Conservation (phyloP, 805 yeast species). For the Zygosaccharomyces kombuchaensis region DNA sequence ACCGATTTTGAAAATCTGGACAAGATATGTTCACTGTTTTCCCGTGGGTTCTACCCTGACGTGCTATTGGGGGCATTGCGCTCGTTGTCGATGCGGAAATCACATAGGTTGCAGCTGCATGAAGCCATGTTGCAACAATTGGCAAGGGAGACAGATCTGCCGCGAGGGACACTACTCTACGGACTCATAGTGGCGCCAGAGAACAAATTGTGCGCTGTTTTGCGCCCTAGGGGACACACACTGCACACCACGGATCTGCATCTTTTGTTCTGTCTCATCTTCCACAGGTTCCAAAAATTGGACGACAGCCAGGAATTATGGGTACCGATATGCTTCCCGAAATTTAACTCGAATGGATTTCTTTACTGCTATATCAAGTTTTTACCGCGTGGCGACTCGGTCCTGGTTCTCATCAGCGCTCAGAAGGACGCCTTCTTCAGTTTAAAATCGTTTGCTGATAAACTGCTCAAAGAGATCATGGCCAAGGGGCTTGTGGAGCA, state of each 20-base stretch:
- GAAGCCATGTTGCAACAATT: constrained; percentile 23
- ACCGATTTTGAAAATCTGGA: constrained; percentile 72
- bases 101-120: constrained; percentile 51
- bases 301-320: constrained; percentile 67
- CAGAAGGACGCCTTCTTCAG: constrained; percentile 76
- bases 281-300: constrained; percentile 37
- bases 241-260: constrained; percentile 80
- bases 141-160: constrained; percentile 22
- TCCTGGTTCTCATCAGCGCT: constrained; percentile 44
- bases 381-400: constrained; percentile 38
- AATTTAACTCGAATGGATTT: constrained; percentile 85
- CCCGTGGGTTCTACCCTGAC: constrained; percentile 51
- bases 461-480: constrained; percentile 43
- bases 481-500: constrained; percentile 37
- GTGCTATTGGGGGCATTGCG: constrained; percentile 62
- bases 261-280: constrained; percentile 65
- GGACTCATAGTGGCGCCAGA: constrained; percentile 65
- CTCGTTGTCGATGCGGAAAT: constrained; percentile 53
- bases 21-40: constrained; percentile 52
- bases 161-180: constrained; percentile 60
- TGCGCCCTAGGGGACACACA: constrained; percentile 74
- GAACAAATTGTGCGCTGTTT: constrained; percentile 59
- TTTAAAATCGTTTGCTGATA: constrained; percentile 56
- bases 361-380: constrained; percentile 74
- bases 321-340: constrained; percentile 90